Conservation (phyloP, 169 alveolate genomes). For the Cystoisospora suis region DNA sequence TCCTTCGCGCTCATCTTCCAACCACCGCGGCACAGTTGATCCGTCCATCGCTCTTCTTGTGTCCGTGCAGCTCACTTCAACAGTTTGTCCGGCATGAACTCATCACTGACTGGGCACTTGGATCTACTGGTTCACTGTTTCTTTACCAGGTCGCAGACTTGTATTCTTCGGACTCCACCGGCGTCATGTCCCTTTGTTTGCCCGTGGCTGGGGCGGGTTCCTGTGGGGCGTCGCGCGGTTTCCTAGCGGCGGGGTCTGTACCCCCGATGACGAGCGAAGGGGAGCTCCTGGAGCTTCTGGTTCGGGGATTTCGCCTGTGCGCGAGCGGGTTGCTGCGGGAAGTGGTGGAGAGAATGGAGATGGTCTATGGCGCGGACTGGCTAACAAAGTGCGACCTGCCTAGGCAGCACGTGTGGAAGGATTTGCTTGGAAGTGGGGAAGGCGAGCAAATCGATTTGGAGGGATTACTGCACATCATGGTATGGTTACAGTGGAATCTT, state of each 20-base stretch:
- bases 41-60: too few relatives aligned
- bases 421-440: not conserved
- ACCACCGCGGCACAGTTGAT: too few relatives aligned
- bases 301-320: constrained; percentile 43
- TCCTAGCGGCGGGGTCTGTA: not conserved
- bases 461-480: constrained; percentile 23
- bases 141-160: not conserved
- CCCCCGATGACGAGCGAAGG: constrained; percentile 7
- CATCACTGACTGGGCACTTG: too few relatives aligned
- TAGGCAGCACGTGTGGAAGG: constrained; percentile 20
- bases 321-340: constrained; percentile 29
- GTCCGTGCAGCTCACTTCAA: too few relatives aligned
- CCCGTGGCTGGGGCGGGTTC: not conserved
- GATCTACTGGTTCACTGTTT: too few relatives aligned
- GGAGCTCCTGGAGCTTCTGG: constrained; percentile 13
- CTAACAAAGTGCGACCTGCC: constrained; percentile 31
- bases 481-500: too few relatives aligned
- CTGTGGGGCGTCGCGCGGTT: not conserved
- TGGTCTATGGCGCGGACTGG: constrained; percentile 30
- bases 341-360: constrained; percentile 15
- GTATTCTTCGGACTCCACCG: not conserved
- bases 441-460: constrained; percentile 27
- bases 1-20: too few relatives aligned
- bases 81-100: too few relatives aligned
- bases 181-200: not conserved